These are phyloP conservation scores for Micractinium sp. DNA, from an alignment of 139 green algal genomes.

Conservation along the genomic window DNA sequence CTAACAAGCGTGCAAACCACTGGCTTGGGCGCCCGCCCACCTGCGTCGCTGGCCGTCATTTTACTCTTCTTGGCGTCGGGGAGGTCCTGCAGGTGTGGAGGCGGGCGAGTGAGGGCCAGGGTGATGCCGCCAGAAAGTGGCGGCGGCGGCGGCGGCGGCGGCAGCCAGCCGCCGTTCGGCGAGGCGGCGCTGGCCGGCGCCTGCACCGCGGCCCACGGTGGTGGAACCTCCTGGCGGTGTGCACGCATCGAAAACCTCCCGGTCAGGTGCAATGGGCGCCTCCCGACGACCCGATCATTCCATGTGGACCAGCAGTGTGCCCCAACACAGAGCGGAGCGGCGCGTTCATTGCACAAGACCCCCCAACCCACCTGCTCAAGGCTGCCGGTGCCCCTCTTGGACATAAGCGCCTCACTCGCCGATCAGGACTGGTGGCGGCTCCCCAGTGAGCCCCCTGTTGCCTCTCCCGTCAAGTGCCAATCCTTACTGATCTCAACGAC, in stretches of 20 bases:
- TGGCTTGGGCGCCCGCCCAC: background rate
- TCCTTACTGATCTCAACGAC: too few species aligned
- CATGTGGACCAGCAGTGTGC: background rate
- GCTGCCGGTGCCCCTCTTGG: constrained; percentile 28
- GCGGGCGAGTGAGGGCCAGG: too few species aligned
- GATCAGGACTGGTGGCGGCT: too few species aligned
- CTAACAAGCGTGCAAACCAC: too few species aligned
- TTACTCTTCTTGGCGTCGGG: constrained; percentile 21
- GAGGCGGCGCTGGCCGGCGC: background rate
- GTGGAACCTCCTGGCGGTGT: too few species aligned
- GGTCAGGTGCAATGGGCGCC: too few species aligned
- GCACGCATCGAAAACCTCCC: too few species aligned
- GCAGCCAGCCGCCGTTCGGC: background rate
- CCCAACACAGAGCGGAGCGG: background rate
- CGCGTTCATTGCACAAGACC: background rate
- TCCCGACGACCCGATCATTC: too few species aligned
- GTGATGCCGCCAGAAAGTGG: background rate
- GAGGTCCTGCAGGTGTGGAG: constrained; percentile 9
- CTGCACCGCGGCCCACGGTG: too few species aligned
- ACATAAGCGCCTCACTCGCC: constrained; percentile 35
- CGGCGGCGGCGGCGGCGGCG: background rate
- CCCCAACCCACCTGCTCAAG: background rate
- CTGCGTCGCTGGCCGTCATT: constrained; percentile 25
- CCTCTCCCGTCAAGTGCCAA: too few species aligned
- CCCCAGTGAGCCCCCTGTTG: too few species aligned